Conservation (phyloP, 371 early-diverging fungal species). For the Funneliformis caledonium region DNA sequence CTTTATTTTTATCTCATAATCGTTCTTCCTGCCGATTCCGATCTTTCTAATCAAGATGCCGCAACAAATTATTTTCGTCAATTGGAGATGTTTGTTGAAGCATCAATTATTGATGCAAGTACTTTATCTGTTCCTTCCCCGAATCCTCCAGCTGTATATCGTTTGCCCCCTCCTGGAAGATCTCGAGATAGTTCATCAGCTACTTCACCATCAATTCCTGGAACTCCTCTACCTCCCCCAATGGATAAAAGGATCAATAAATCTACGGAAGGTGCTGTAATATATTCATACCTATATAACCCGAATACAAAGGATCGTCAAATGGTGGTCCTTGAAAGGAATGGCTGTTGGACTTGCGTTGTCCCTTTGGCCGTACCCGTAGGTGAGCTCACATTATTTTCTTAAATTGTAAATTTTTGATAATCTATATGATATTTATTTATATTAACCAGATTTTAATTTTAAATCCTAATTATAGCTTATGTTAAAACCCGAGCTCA, state of each 20-base stretch:
- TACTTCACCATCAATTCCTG: slow-evolving; percentile 47
- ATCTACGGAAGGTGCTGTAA: slow-evolving; percentile 50
- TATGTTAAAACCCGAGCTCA: slow-evolving; percentile 55
- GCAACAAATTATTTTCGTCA: slow-evolving; percentile 50
- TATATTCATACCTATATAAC: slow-evolving; percentile 63
- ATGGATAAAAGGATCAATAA: slow-evolving; percentile 42
- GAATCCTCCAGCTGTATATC: slow-evolving; percentile 41
- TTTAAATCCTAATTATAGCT: slow-evolving; percentile 43
- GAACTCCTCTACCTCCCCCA: slow-evolving; percentile 47
- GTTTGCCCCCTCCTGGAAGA: slow-evolving; percentile 42
- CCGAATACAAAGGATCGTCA: slow-evolving; percentile 55
- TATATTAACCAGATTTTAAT: background rate
- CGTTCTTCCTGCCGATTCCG: slow-evolving; percentile 24
- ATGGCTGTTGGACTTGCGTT: slow-evolving; percentile 59
- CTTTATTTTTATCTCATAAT: slow-evolving; percentile 27
- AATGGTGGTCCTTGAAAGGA: slow-evolving; percentile 52
- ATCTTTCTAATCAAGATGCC: background rate
- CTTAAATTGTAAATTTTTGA: background rate
- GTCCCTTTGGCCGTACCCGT: slow-evolving; percentile 64
- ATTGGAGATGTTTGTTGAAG: slow-evolving; percentile 58
- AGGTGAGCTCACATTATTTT: slow-evolving; percentile 50
- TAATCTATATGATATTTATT: background rate
- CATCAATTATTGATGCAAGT: slow-evolving; percentile 51
- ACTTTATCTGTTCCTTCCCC: slow-evolving; percentile 39
- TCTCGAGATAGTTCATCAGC: slow-evolving; percentile 41